These are phyloP conservation scores for Irpex lacteus DNA, from an alignment of 1,284 basidiomycete genomes.

Conservation along the genomic window DNA sequence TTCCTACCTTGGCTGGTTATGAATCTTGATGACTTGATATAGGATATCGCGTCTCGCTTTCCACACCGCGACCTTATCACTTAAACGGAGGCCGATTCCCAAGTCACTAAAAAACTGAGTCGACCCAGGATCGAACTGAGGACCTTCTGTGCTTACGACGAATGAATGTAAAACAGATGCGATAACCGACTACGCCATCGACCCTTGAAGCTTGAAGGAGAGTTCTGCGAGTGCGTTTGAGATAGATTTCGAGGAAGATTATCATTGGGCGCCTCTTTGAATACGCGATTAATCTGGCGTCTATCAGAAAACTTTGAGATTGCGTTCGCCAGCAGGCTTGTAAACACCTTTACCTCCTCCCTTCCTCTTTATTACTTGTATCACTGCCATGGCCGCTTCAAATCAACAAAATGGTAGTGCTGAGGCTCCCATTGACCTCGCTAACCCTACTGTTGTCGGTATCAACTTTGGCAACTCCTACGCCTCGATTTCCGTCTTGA, in stretches of 20 bases:
- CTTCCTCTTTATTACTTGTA: no score
- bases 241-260: no score
- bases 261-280: no score
- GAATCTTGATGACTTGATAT: background rate
- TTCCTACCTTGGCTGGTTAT: background rate
- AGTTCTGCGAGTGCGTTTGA: no score
- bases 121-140: background rate
- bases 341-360: no score
- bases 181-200: background rate
- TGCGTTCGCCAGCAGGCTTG: no score
- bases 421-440: slow-evolving; percentile 31
- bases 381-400: slow-evolving; percentile 19
- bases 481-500: slow-evolving; percentile 93
- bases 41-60: no score
- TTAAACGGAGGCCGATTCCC: no score
- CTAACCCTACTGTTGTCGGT: slow-evolving; percentile 68
- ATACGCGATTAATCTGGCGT: no score
- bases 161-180: background rate
- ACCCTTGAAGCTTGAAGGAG: background rate
- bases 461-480: slow-evolving; percentile 98
- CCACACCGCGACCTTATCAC: no score
- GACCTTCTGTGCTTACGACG: background rate
- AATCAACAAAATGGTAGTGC: slow-evolving; percentile 37
- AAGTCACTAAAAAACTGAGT: background rate
- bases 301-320: no score